Conservation (phyloP, 2,329 filamentous ascomycete genomes). For the Pochonia chlamydosporia region DNA sequence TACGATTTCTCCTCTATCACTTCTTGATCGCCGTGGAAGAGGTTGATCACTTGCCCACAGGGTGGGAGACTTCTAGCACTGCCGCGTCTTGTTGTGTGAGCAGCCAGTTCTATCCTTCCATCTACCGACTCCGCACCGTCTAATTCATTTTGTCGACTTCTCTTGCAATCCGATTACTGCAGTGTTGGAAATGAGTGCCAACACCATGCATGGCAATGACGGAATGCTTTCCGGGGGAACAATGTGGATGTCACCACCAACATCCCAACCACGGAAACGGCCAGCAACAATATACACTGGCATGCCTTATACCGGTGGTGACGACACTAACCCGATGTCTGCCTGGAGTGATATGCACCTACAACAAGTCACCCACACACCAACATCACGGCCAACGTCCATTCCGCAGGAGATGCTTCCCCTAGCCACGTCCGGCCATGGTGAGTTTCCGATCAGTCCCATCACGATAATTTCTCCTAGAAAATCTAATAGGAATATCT, state of each 20-base stretch:
- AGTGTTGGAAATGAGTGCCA: slow-evolving; percentile 6
- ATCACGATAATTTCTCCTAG: background rate
- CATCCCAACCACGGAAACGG: slow-evolving; percentile 11
- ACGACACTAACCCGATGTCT: slow-evolving; percentile 6
- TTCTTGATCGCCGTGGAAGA: background rate
- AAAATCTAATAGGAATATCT: background rate
- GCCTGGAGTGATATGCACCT: slow-evolving; percentile 9
- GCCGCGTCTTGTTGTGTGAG: no score
- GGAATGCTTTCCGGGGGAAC: slow-evolving; percentile 8
- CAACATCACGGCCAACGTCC: slow-evolving; percentile 11
- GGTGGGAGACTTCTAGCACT: background rate
- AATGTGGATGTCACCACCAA: slow-evolving; percentile 10
- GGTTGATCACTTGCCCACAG: background rate
- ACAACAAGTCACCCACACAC: background rate
- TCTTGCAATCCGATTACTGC: background rate
- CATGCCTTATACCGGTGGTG: slow-evolving; percentile 9
- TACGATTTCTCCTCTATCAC: background rate
- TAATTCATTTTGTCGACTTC: background rate
- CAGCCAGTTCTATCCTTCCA: background rate
- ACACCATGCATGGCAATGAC: slow-evolving; percentile 9
- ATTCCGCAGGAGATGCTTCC: slow-evolving; percentile 7
- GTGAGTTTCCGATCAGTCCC: slow-evolving; percentile 2
- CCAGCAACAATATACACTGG: slow-evolving; percentile 10
- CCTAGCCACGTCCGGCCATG: slow-evolving; percentile 4
- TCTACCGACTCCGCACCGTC: background rate